Evolutionary conservation across 1,284 basidiomycete genomes (phyloP).

Genomic region (Tausonia pullulans): DNA sequence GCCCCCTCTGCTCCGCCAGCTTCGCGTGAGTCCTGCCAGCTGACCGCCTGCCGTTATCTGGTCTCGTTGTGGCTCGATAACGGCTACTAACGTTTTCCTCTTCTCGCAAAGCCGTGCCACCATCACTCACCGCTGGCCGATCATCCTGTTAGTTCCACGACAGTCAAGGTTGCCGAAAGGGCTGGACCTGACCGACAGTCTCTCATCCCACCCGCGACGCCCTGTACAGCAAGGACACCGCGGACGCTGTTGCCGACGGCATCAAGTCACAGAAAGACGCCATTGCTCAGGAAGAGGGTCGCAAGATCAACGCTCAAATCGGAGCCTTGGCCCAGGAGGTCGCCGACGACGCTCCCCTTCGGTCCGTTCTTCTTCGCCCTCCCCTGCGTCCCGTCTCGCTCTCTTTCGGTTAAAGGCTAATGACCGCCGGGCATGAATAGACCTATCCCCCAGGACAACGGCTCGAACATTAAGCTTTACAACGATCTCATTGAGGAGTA

Average conservation of each 20-base stretch:
- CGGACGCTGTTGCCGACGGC: background rate
- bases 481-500: slow-evolving; percentile 57
- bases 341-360: background rate
- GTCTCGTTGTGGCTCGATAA: background rate
- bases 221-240: slow-evolving; percentile 1
- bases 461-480: slow-evolving; percentile 53
- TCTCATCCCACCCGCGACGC: background rate
- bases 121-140: slow-evolving; percentile 11
- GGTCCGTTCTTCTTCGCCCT: background rate
- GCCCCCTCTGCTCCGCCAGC: background rate
- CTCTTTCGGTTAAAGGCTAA: background rate
- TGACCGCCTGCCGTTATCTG: background rate
- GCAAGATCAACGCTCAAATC: slow-evolving; percentile 3
- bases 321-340: slow-evolving; percentile 1
- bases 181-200: no score
- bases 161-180: background rate
- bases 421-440: background rate
- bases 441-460: slow-evolving; percentile 56
- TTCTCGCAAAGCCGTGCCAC: slow-evolving; percentile 7
- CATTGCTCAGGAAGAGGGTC: background rate
- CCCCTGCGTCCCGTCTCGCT: background rate
- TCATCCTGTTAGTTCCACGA: slow-evolving; percentile 1
- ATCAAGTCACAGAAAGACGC: background rate
- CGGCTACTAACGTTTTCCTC: background rate
- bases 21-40: slow-evolving; percentile 5